Conservation (phyloP, 1,284 basidiomycete genomes). For the Ceratobasidium sp. region DNA sequence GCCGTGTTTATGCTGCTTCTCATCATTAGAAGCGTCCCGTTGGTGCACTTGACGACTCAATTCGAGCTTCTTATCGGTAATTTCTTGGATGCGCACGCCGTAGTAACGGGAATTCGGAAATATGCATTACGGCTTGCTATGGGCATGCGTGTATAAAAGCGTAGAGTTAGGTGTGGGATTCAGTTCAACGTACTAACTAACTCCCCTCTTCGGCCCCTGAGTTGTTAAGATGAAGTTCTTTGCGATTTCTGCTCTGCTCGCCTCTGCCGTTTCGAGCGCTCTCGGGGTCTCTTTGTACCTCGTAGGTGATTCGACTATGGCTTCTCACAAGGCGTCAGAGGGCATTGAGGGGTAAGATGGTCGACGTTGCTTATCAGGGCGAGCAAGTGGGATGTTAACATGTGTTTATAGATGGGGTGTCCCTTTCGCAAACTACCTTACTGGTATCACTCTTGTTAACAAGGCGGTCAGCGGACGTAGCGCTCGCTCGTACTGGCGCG, state of each 20-base stretch:
- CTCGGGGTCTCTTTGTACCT: slow-evolving; percentile 58
- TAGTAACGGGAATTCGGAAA: not conserved
- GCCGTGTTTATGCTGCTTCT: not conserved
- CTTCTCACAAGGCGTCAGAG: slow-evolving; percentile 51
- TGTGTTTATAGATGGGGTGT: slow-evolving; percentile 62
- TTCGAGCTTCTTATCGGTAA: not conserved
- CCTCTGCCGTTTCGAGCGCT: slow-evolving; percentile 18
- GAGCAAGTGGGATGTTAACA: not conserved
- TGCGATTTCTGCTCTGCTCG: slow-evolving; percentile 21
- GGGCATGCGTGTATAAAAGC: slow-evolving; percentile 3
- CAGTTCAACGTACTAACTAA: not conserved
- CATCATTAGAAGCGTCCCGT: not conserved
- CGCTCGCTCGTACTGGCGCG: slow-evolving; percentile 64
- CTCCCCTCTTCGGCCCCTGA: not conserved
- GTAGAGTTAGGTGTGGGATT: not conserved
- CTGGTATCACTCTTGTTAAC: slow-evolving; percentile 63
- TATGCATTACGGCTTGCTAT: not conserved
- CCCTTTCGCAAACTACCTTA: slow-evolving; percentile 59
- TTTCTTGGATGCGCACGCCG: not conserved
- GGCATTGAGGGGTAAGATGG: slow-evolving; percentile 47
- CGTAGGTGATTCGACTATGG: slow-evolving; percentile 64
- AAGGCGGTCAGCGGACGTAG: slow-evolving; percentile 63
- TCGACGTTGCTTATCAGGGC: not conserved
- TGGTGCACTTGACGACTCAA: slow-evolving; percentile 26
- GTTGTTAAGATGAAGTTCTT: slow-evolving; percentile 18